These are phyloP conservation scores for Leccinum arenicola DNA, from an alignment of 768 basidiomycete species.

Conservation along the genomic window DNA sequence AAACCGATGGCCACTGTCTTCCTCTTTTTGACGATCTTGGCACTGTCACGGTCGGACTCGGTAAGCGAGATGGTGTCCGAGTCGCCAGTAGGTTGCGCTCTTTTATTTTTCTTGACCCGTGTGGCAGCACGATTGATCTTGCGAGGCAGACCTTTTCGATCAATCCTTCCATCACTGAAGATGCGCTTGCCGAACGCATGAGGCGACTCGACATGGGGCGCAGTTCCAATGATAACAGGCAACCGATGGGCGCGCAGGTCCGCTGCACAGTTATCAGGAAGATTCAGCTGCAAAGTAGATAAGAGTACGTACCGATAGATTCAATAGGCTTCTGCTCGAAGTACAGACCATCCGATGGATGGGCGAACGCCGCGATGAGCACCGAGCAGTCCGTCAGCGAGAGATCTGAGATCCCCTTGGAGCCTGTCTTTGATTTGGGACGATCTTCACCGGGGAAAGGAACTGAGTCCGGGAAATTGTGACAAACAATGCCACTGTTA, in stretches of 20 bases:
- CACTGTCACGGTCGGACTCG: neutral
- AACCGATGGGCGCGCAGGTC: neutral
- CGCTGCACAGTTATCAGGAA: neutral
- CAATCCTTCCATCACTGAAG: neutral
- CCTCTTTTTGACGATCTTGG: no score
- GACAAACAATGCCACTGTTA: neutral
- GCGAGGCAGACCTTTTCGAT: neutral
- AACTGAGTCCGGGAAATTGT: neutral
- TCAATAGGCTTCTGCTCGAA: neutral
- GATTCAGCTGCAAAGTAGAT: neutral
- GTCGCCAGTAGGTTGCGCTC: neutral
- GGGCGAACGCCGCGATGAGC: neutral
- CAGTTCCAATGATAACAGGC: neutral
- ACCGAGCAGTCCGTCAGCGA: neutral
- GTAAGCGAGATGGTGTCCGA: neutral
- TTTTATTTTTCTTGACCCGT: neutral
- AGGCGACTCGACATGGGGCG: neutral
- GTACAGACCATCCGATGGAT: neutral
- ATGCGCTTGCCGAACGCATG: neutral
- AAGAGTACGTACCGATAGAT: neutral
- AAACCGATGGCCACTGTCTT: neutral
- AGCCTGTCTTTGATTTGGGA: neutral
- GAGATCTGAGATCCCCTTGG: slow-evolving; percentile 8
- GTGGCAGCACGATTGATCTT: neutral
- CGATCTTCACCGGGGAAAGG: neutral